Evolutionary conservation across 2,329 filamentous ascomycete species (phyloP), one percentile per base, ranked within the genome.

Genomic region (Calonectria honghensis): DNA sequence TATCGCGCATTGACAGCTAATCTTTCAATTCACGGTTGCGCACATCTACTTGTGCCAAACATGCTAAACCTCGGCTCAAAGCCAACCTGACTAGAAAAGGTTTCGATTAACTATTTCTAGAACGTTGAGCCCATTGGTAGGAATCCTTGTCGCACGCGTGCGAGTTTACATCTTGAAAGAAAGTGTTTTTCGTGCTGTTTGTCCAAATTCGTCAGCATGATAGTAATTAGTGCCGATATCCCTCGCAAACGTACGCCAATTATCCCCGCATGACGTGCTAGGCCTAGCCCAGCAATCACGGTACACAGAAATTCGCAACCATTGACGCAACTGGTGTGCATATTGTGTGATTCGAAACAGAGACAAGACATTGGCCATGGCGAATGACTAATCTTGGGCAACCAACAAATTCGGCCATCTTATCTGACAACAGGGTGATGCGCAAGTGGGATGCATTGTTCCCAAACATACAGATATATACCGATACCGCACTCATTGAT

Each of bases 191-290:
- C n/a, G 45, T 48, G 3, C 5, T 48, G 45, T 13, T 48, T 48
- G 6, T 48, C 45, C n/a, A 24, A 24, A 13, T 48, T 48, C n/a
- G 45, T 48, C 45, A 24, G 11, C 24, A 48, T 10, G 20, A 24
- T 48, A 24, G 10, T n/a, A 24, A n/a, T n/a, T 48, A 48, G 45
- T 48, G 45, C 45, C 45, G 45, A 48, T 48, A 11, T 24, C n/a
- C 32, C 39, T 39, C n/a, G 24, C 7, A 61, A 13, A 39, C 3
- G 32, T 61, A 39, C 57, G 57, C 57, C 32, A 61, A 39, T 61
- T 67, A 67, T 67, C 48, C 64, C 64, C 64, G 64, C 64, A 67
- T 67, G 50, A 18, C 64, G 64, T 67, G 64, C 35, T 67, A n/a
- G 48, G 24, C 29, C 48, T 54, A 52, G 48, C 64, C 64, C 64